A percentile compares a stretch with the other conserved stretches of the same genome.
Evolutionary conservation across 768 basidiomycete genomes (phyloP).

Genomic region (Cystoderma amianthinum): DNA sequence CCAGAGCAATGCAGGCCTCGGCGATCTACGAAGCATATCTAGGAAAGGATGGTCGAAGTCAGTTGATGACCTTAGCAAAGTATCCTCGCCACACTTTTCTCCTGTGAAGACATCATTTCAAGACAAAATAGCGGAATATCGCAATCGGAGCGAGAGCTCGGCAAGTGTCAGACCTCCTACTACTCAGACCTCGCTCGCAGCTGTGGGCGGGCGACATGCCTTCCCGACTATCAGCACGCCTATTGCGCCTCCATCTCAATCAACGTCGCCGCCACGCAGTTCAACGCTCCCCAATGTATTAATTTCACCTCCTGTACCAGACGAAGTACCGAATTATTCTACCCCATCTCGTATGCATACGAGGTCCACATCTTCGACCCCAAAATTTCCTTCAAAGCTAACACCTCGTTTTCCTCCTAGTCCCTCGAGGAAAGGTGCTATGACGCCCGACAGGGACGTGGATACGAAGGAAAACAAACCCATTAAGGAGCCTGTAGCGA

Average conservation of each 20-base stretch:
- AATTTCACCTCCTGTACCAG: constrained; percentile 36
- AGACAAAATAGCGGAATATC: constrained; percentile 59
- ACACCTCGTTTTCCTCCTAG: constrained; percentile 47
- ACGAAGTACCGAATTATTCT: constrained; percentile 16
- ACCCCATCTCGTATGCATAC: constrained; percentile 44
- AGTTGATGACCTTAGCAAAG: constrained; percentile 68
- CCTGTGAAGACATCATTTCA: constrained; percentile 47
- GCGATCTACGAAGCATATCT: constrained; percentile 65
- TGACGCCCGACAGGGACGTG: constrained; percentile 27
- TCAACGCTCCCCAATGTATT: constrained; percentile 32
- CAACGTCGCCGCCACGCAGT: constrained; percentile 26
- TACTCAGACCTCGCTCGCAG: constrained; percentile 23
- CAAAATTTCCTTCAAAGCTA: constrained; percentile 64
- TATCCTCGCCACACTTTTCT: constrained; percentile 26
- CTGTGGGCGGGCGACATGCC: constrained; percentile 30
- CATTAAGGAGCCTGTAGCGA: not conserved
- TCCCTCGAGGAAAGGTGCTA: constrained; percentile 53
- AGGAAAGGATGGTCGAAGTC: constrained; percentile 75
- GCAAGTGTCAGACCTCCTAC: constrained; percentile 34
- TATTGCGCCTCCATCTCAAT: constrained; percentile 21
- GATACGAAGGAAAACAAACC: not conserved
- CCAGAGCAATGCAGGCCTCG: constrained; percentile 28
- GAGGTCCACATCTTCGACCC: constrained; percentile 66
- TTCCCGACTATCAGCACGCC: constrained; percentile 30
- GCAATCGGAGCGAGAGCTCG: constrained; percentile 50